Conservation (phyloP, 495 filamentous ascomycete species). For the Neurospora sp. region DNA sequence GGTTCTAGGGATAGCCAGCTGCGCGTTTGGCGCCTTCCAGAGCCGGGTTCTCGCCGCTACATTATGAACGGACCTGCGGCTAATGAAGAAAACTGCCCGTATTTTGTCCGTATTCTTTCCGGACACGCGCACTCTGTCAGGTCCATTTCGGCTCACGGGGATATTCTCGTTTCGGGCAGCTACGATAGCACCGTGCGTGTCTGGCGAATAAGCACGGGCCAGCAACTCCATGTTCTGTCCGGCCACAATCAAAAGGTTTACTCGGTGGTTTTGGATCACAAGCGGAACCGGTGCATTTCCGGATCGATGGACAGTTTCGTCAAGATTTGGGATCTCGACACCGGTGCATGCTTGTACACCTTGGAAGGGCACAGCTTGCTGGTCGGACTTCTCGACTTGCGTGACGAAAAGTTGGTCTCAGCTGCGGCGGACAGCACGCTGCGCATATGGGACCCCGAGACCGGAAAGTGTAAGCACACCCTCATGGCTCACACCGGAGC, state of each 20-base stretch:
- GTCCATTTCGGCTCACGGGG: slow-evolving; percentile 89
- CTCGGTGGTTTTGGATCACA: slow-evolving; percentile 88
- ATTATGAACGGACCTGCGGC: slow-evolving; percentile 64
- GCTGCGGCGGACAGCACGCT: slow-evolving; percentile 93
- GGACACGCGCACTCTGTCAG: slow-evolving; percentile 95
- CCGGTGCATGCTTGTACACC: slow-evolving; percentile 73
- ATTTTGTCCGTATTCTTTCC: slow-evolving; percentile 77
- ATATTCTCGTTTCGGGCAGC: slow-evolving; percentile 96
- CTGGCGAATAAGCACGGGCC: slow-evolving; percentile 94
- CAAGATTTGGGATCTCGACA: slow-evolving; percentile 97
- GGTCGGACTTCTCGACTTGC: slow-evolving; percentile 82
- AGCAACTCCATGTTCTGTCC: slow-evolving; percentile 74
- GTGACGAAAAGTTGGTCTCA: slow-evolving; percentile 80
- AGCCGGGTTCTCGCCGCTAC: slow-evolving; percentile 60
- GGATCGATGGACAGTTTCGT: slow-evolving; percentile 97
- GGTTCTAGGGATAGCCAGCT: slow-evolving; percentile 92
- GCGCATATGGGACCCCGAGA: slow-evolving; percentile 95
- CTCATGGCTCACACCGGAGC: slow-evolving; percentile 90
- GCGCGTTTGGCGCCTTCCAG: slow-evolving; percentile 92
- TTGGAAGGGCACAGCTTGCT: slow-evolving; percentile 92
- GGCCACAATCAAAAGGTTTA: slow-evolving; percentile 95
- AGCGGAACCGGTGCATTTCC: slow-evolving; percentile 90
- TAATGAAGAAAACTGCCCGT: slow-evolving; percentile 81
- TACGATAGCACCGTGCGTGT: slow-evolving; percentile 95
- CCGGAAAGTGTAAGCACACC: slow-evolving; percentile 78